Evolutionary conservation across 2,329 filamentous ascomycete species (phyloP), one percentile per base, ranked within the genome.

Genomic region (Ceratocystis diversiconidia): DNA sequence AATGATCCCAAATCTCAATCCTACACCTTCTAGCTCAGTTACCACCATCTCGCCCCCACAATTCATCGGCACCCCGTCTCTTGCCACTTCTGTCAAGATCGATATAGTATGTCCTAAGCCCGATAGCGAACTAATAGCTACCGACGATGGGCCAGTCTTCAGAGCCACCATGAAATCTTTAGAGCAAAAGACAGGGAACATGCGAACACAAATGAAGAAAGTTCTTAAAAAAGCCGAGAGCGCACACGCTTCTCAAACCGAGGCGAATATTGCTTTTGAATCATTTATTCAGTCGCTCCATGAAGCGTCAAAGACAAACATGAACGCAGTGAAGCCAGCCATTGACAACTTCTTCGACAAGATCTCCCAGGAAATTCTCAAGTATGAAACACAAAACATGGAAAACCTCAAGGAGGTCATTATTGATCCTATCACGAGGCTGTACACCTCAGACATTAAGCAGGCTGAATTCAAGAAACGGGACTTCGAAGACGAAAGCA

Each of bases 331-430:
- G n/a, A 90, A 95, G 72, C 95, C 94, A 17, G 94, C 92, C 3
- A 82, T 99, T 67, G 94, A 99, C 69, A 92, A 99, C 74, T 99
- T 99, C 74, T 99, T 97, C 72, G 92, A 97, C 75, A 95, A 92
- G 72, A 97, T 96, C 70, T 92, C 92, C 2, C 86, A 87, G 68
- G 90, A 97, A 73, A 96, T 99, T 59, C 77, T 96, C 46, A 75
- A 79, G 0, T 97, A 96, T 73, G 92, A 99, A 75, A 86, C 85
- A 68, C 85, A 89, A 69, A 97, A 96, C 73, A 86, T 89, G 0
- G 71, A 78, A 48, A 92, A 96, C 71, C 80, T 99, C 43, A 92
- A 96, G 72, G 92, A 86, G 73, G 87, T 95, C 64, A 92, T 99
- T 72, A 96, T 99, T 70, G 94, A 99, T 55, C 95, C 95, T 0